Evolutionary conservation across 768 basidiomycete genomes (phyloP).

Genomic region (Russula olivacea): DNA sequence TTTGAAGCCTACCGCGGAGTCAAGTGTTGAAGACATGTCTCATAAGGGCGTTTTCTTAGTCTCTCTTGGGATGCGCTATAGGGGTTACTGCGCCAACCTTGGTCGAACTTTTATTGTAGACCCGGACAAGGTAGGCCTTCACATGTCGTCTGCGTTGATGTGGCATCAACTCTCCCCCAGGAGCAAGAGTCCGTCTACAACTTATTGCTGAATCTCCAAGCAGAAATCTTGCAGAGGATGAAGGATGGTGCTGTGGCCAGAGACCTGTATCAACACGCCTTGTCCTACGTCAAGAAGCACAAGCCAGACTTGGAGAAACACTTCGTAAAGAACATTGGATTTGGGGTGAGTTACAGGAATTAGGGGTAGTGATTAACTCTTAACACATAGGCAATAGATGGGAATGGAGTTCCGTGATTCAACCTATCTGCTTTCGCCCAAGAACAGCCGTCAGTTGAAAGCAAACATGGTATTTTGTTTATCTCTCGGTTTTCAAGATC

Average conservation of each 20-base stretch:
- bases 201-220: constrained; percentile 70
- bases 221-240: constrained; percentile 66
- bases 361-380: not conserved
- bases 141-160: not conserved
- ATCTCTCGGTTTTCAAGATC: constrained; percentile 76
- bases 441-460: constrained; percentile 66
- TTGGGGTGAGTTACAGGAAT: constrained; percentile 53
- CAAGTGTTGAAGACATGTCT: constrained; percentile 74
- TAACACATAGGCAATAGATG: constrained; percentile 47
- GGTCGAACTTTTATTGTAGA: constrained; percentile 95
- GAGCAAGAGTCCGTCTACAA: constrained; percentile 88
- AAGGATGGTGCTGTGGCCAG: constrained; percentile 71
- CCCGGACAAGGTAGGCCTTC: constrained; percentile 63
- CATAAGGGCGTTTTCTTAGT: constrained; percentile 86
- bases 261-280: constrained; percentile 76
- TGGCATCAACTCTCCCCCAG: constrained; percentile 38
- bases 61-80: constrained; percentile 85
- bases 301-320: constrained; percentile 76
- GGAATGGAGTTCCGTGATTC: constrained; percentile 95
- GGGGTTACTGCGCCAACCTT: constrained; percentile 87
- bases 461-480: constrained; percentile 84
- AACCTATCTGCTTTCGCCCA: constrained; percentile 72
- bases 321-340: constrained; percentile 87
- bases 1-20: constrained; percentile 79
- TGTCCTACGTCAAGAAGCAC: constrained; percentile 66